Conservation (phyloP, 192 early-diverging fungal genomes). For the Lobulomyces angularis region DNA sequence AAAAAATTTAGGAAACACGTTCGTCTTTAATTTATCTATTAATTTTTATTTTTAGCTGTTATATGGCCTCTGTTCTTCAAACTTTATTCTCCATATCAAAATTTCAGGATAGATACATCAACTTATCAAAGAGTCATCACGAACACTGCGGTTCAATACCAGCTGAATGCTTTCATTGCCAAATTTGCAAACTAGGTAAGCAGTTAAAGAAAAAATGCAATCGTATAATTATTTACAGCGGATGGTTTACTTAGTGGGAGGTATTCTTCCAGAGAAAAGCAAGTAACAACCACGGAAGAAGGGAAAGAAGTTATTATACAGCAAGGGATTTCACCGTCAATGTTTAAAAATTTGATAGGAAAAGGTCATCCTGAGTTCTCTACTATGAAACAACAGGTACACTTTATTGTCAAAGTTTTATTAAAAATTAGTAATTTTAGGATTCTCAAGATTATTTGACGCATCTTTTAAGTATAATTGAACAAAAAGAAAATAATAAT, state of each 20-base stretch:
- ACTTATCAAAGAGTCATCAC: not conserved
- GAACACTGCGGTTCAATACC: slow-evolving; percentile 37
- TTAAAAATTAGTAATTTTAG: slow-evolving; percentile 6
- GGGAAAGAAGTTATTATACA: slow-evolving; percentile 39
- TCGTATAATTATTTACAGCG: too few species aligned
- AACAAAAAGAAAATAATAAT: slow-evolving; percentile 56
- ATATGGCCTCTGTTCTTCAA: slow-evolving; percentile 91
- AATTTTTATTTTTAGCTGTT: slow-evolving; percentile 53
- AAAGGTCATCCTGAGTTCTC: slow-evolving; percentile 87
- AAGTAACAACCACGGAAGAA: slow-evolving; percentile 19
- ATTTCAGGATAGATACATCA: slow-evolving; percentile 59
- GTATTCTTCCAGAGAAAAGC: slow-evolving; percentile 38
- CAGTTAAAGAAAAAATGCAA: too few species aligned
- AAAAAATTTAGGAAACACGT: slow-evolving; percentile 89
- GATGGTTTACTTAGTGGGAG: slow-evolving; percentile 81
- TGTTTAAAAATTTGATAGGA: slow-evolving; percentile 85
- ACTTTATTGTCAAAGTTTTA: not conserved
- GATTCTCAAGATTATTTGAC: slow-evolving; percentile 92
- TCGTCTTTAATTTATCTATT: not conserved
- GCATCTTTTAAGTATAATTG: slow-evolving; percentile 58
- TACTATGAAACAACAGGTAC: slow-evolving; percentile 88
- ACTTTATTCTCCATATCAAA: slow-evolving; percentile 63
- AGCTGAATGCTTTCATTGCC: slow-evolving; percentile 75
- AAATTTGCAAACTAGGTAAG: slow-evolving; percentile 82
- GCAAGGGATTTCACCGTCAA: slow-evolving; percentile 72